Evolutionary conservation across 2,329 filamentous ascomycete genomes (phyloP).

Genomic region (Pseudogymnoascus sp.): DNA sequence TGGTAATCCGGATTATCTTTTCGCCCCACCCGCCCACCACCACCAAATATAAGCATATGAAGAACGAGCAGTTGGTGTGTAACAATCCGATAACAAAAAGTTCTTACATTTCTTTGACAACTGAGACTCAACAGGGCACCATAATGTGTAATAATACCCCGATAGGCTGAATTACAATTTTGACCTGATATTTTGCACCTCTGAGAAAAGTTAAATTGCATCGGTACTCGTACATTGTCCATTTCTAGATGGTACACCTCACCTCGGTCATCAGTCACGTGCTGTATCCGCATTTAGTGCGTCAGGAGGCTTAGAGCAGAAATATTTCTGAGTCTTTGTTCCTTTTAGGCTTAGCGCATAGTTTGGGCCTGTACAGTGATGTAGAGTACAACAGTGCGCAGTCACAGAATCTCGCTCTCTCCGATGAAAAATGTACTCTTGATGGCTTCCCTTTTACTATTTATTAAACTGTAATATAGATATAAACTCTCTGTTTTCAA

Average conservation of each 20-base stretch:
- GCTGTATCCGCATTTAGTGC: neutral
- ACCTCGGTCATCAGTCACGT: neutral
- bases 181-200: neutral
- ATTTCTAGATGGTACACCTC: neutral
- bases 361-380: neutral
- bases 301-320: neutral
- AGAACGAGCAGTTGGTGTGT: neutral
- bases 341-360: neutral
- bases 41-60: neutral
- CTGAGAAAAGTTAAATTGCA: neutral
- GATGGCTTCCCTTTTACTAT: neutral
- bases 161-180: neutral
- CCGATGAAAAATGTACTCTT: neutral
- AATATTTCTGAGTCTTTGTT: neutral
- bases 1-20: neutral
- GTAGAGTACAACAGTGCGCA: neutral
- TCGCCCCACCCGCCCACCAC: neutral
- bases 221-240: neutral
- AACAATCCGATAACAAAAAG: neutral
- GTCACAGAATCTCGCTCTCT: neutral
- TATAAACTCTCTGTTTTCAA: neutral
- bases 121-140: neutral
- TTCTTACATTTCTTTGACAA: neutral
- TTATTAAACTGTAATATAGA: neutral
- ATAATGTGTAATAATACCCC: neutral